Conservation (phyloP, 192 early-diverging fungal species). For the Backusella psychrophila region DNA sequence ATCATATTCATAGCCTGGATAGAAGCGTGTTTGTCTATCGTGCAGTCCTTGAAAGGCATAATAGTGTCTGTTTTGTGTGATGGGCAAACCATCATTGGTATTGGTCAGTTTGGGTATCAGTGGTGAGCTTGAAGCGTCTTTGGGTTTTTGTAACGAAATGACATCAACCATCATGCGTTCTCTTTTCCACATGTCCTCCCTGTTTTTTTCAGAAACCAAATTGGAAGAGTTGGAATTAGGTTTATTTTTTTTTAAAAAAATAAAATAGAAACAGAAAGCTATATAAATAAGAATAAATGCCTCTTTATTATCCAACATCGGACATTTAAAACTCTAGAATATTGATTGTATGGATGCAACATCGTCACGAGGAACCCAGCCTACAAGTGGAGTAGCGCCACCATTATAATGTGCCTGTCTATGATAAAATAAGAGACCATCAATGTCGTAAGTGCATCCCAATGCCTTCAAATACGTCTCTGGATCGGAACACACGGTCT, state of each 20-base stretch:
- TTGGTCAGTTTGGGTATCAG: not conserved
- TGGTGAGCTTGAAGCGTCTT: not conserved
- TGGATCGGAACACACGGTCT: not conserved
- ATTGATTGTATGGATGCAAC: constrained; percentile 8
- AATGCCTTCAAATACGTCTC: not conserved
- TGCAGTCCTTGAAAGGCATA: constrained; percentile 7
- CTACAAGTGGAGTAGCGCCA: constrained; percentile 53
- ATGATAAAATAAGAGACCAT: constrained; percentile 56
- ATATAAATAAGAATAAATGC: not conserved
- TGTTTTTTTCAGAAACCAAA: not conserved
- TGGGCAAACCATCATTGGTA: not conserved
- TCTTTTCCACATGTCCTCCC: constrained; percentile 3
- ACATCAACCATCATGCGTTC: constrained; percentile 16
- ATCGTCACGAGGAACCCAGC: constrained; percentile 49
- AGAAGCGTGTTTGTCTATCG: not conserved
- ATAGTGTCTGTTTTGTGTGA: constrained; percentile 3
- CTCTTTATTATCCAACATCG: too few relatives aligned
- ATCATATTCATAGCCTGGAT: constrained; percentile 5
- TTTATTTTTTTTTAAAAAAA: not conserved
- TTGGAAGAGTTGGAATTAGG: not conserved
- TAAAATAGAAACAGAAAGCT: not conserved
- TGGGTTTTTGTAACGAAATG: constrained; percentile 4
- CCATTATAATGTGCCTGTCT: constrained; percentile 49
- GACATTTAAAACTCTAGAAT: not conserved
- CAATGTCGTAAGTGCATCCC: constrained; percentile 22